phyloP scores from a whole-genome alignment of 2,329 filamentous ascomycete species.

The Aphanoascus verrucosus region DNA sequence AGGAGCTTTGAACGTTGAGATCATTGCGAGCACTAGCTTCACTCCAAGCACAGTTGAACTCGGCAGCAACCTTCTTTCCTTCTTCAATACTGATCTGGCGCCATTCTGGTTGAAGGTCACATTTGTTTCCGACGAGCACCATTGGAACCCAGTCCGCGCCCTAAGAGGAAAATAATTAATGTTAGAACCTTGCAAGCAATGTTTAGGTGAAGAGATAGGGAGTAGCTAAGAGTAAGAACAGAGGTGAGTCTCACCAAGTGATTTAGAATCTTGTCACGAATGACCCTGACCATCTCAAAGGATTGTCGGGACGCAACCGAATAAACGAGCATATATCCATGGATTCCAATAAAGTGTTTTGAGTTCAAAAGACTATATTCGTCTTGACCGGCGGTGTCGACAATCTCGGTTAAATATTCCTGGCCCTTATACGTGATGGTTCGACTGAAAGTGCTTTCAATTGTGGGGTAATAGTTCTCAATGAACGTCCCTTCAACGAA shows the following conservation, averaged over 20 bases:
- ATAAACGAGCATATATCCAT: slow-evolving; percentile 97
- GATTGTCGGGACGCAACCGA: slow-evolving; percentile 89
- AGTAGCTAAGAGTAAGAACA: slow-evolving; percentile 2
- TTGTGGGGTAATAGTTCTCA: slow-evolving; percentile 97
- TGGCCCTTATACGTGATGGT: slow-evolving; percentile 86
- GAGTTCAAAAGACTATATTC: slow-evolving; percentile 98
- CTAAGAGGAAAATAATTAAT: slow-evolving; percentile 36
- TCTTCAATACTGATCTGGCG: slow-evolving; percentile 81
- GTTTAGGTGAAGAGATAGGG: not conserved
- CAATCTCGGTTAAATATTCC: slow-evolving; percentile 91
- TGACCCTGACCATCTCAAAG: slow-evolving; percentile 95
- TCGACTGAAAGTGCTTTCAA: slow-evolving; percentile 97
- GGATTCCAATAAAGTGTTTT: slow-evolving; percentile 98
- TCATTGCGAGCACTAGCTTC: slow-evolving; percentile 91
- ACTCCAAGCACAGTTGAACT: slow-evolving; percentile 86
- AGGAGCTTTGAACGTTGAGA: slow-evolving; percentile 83
- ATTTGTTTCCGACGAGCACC: slow-evolving; percentile 95
- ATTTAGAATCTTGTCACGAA: slow-evolving; percentile 93
- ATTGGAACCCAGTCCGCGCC: slow-evolving; percentile 87
- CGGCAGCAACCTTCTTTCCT: slow-evolving; percentile 71
- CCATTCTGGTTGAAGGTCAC: slow-evolving; percentile 82
- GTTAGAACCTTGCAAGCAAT: not conserved
- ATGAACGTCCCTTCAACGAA: slow-evolving; percentile 98
- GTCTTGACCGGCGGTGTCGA: slow-evolving; percentile 97
- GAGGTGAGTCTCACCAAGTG: slow-evolving; percentile 57